A percentile compares a stretch with the other conserved stretches of the same genome.
phyloP scores from a whole-genome alignment of 352 stramenopile genomes.

The Elongisporangium anandrum region DNA sequence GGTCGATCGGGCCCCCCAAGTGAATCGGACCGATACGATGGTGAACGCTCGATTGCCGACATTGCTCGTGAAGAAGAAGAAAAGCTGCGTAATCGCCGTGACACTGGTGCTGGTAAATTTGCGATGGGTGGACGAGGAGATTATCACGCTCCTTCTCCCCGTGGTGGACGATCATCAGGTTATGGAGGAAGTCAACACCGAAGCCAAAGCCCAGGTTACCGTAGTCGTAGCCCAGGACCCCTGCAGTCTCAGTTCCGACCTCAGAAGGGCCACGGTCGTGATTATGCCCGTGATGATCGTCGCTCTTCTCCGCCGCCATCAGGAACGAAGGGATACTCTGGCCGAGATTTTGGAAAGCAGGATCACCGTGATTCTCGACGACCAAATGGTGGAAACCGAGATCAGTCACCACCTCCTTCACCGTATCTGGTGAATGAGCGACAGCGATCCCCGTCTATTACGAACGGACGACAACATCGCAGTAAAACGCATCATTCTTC shows the following conservation, averaged over 20 bases:
- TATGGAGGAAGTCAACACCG: constrained; percentile 1
- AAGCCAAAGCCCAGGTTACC: constrained; percentile 9
- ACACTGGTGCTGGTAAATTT: constrained; percentile 22
- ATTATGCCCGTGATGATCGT: constrained; percentile 2
- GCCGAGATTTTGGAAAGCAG: not conserved
- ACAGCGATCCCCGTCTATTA: not conserved
- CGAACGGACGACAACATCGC: not conserved
- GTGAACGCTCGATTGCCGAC: constrained; percentile 49
- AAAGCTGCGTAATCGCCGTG: constrained; percentile 28
- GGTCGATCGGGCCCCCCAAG: not conserved
- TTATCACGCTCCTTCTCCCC: not conserved
- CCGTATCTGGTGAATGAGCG: not conserved
- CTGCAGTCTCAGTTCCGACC: not conserved
- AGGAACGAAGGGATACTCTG: not conserved
- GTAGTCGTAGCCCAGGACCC: constrained; percentile 1
- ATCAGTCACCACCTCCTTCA: not conserved
- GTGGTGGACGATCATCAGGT: constrained; percentile 4
- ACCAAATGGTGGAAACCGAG: not conserved
- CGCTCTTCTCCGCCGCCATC: constrained; percentile 5
- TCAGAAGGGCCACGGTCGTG: constrained; percentile 1
- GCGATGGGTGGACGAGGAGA: constrained; percentile 21
- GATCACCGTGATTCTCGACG: not conserved
- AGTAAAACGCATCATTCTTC: not conserved
- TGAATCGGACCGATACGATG: constrained; percentile 14
- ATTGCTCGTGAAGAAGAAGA: constrained; percentile 44